Percentiles rank a stretch among this genome's conserved stretches.
phyloP scores from a whole-genome alignment of 2,329 filamentous ascomycete genomes.

The Calonectria montana region DNA sequence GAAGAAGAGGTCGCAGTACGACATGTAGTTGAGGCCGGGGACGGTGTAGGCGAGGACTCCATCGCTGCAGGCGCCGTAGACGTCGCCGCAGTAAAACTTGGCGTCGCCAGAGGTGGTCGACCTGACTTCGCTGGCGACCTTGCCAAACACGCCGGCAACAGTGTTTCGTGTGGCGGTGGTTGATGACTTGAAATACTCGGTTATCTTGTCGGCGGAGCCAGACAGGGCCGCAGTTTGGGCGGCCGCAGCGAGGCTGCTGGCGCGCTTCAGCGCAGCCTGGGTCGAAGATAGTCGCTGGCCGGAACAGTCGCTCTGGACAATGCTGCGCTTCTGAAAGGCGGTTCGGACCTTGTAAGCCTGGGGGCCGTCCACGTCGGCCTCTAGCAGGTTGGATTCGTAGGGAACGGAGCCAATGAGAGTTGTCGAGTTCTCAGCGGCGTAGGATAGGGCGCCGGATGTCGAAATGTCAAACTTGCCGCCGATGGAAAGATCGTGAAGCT shows the following conservation, averaged over 20 bases:
- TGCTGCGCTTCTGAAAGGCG: slow-evolving; percentile 63
- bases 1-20: slow-evolving; percentile 73
- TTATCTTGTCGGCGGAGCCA: slow-evolving; percentile 61
- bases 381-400: slow-evolving; percentile 70
- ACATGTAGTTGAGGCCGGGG: slow-evolving; percentile 64
- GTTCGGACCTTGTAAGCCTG: slow-evolving; percentile 63
- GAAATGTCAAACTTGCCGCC: slow-evolving; percentile 68
- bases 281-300: slow-evolving; percentile 58
- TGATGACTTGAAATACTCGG: slow-evolving; percentile 74
- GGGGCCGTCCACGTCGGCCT: slow-evolving; percentile 66
- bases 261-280: slow-evolving; percentile 64
- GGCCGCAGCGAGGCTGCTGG: slow-evolving; percentile 62
- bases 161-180: slow-evolving; percentile 54
- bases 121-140: slow-evolving; percentile 66
- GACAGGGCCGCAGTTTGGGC: slow-evolving; percentile 64
- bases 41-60: slow-evolving; percentile 72
- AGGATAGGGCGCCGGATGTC: slow-evolving; percentile 66
- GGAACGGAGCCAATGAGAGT: slow-evolving; percentile 65
- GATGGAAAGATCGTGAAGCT: slow-evolving; percentile 62
- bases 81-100: slow-evolving; percentile 69
- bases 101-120: slow-evolving; percentile 60
- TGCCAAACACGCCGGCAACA: slow-evolving; percentile 63
- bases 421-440: slow-evolving; percentile 62
- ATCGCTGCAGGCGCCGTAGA: slow-evolving; percentile 61
- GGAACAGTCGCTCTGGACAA: slow-evolving; percentile 65